Evolutionary conservation across 2,329 filamentous ascomycete species (phyloP), one percentile per base, ranked within the genome.

Genomic region (Phoma sp.): DNA sequence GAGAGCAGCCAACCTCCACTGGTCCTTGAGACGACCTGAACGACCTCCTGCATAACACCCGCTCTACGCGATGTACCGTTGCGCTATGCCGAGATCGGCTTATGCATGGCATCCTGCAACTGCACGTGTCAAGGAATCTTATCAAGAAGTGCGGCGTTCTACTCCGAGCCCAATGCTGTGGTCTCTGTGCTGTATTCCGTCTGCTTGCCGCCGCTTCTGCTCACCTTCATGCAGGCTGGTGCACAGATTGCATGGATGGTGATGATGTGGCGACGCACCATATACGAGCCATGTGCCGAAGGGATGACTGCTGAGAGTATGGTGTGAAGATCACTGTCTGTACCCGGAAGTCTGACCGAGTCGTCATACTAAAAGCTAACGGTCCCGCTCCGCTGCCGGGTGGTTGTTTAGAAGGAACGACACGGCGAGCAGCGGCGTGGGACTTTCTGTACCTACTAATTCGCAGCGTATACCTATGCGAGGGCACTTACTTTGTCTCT

Each of bases 21-120:
- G 32, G 36, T 7, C 24, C 32, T 38, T 30, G 27, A 33, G 44
- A 44, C 29, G 23, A 35, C 11, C 36, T 30, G 27, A 36, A 35
- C 8, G 24, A 41, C 27, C 7, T 25, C 36, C 38, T 53, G 33
- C 44, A 39, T 33, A 18, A 29, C 18, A 27, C 27, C 39, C 33
- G 47, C 38, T 9, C 24, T 35, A 38, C 27, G 14, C 35, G 38
- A 47, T 25, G 18, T 47, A 27, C 44, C 44, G 37, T 27, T 27
- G 18, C 9, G 38, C 37, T 35, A 40, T 43, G 45, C 46, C 33
- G 36, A 37, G 25, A 41, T 55, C 41, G 32, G 47, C 38, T 23
- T 32, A 43, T 29, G 45, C 29, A 22, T 29, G n/a, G 11, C 27
- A 37, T 11, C n/a, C 35, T 48, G 35, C 45, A 25, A 22, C 45